Percentiles rank a stretch among this genome's conserved stretches.
phyloP scores from a whole-genome alignment of 345 rosid species.

The Rhizophora mangle region DNA sequence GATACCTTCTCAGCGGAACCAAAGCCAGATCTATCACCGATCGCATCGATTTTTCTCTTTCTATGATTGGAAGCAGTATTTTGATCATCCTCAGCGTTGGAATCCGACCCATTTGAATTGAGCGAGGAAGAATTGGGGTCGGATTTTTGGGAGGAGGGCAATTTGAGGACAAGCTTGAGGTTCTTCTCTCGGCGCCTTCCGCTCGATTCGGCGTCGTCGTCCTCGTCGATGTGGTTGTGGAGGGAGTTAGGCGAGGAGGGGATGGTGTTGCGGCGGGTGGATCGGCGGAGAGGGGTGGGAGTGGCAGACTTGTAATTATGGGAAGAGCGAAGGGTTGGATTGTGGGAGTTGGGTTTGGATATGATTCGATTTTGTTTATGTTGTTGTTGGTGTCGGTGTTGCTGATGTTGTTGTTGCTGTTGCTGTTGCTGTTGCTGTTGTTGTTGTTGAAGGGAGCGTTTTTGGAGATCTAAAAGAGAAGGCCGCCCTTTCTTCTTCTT shows the following conservation, averaged over 20 bases:
- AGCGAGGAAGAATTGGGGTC: conserved; percentile 21
- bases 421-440: neutral
- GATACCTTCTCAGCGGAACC: conserved; percentile 39
- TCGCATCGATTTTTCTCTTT: conserved; percentile 52
- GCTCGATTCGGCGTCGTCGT: neutral
- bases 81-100: conserved; percentile 26
- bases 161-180: conserved; percentile 19
- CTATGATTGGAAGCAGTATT: conserved; percentile 17
- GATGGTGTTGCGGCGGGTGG: conserved; percentile 41
- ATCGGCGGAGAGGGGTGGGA: conserved; percentile 43
- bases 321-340: conserved; percentile 4
- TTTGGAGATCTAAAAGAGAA: conserved; percentile 25
- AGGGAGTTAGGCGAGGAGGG: conserved; percentile 4
- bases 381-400: conserved; percentile 1
- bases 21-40: conserved; percentile 43
- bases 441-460: conserved; percentile 17
- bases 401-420: neutral
- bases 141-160: conserved; percentile 18
- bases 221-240: conserved; percentile 1
- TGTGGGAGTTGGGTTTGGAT: neutral
- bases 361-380: neutral
- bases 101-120: conserved; percentile 28
- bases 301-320: conserved; percentile 43
- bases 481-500: conserved; percentile 33
- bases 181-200: conserved; percentile 17